Evolutionary conservation across 768 basidiomycete genomes (phyloP).

Genomic region (Tylopilus felleus): DNA sequence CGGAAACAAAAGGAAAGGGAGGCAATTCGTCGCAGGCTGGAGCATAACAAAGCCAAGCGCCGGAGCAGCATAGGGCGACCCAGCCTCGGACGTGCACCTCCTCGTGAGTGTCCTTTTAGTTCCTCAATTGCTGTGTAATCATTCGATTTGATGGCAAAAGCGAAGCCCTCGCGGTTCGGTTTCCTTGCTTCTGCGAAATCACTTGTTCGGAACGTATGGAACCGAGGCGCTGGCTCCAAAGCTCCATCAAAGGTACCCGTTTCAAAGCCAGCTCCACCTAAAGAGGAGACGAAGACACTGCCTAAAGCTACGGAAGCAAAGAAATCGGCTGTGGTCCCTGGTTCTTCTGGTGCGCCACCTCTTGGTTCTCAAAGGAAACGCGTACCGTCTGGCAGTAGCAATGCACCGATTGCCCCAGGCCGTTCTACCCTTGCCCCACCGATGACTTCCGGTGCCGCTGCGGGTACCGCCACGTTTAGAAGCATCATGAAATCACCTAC

Average conservation of each 20-base stretch:
- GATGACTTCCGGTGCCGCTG: slow-evolving; percentile 3
- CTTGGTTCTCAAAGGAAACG: slow-evolving; percentile 17
- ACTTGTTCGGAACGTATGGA: slow-evolving; percentile 72
- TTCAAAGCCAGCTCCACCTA: slow-evolving; percentile 22
- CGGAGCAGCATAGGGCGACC: slow-evolving; percentile 60
- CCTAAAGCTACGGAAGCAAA: slow-evolving; percentile 14
- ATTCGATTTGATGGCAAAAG: slow-evolving; percentile 34
- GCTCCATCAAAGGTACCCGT: slow-evolving; percentile 25
- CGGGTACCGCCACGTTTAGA: slow-evolving; percentile 8
- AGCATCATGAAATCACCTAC: slow-evolving; percentile 22
- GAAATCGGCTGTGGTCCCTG: slow-evolving; percentile 18
- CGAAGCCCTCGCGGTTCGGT: slow-evolving; percentile 54
- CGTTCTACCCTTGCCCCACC: slow-evolving; percentile 17
- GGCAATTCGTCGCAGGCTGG: slow-evolving; percentile 60
- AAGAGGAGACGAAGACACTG: slow-evolving; percentile 13
- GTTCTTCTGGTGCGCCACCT: slow-evolving; percentile 23
- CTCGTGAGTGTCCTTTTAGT: slow-evolving; percentile 34
- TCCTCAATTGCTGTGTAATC: slow-evolving; percentile 4
- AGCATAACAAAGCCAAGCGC: slow-evolving; percentile 62
- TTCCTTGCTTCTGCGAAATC: slow-evolving; percentile 70
- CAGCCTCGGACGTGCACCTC: slow-evolving; percentile 39
- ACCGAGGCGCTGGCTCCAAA: slow-evolving; percentile 43
- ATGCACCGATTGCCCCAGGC: neutral
- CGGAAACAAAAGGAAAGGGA: slow-evolving; percentile 48
- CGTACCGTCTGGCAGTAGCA: slow-evolving; percentile 15